phyloP scores from a whole-genome alignment of 352 stramenopile genomes.

The Lagenidium sp. region DNA sequence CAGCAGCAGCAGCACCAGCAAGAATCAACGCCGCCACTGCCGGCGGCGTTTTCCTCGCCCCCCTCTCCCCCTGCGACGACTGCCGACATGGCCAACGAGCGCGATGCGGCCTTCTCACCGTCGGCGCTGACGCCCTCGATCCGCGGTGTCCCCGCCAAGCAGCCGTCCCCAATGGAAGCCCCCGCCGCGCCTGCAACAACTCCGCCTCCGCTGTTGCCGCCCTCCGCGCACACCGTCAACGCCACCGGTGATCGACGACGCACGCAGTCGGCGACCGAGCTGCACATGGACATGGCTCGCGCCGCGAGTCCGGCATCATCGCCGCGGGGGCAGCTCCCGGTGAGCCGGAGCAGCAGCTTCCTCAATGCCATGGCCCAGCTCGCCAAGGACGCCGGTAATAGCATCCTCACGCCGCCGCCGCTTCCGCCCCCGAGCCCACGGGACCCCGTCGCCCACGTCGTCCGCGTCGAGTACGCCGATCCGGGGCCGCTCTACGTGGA shows the following conservation, averaged over 20 bases:
- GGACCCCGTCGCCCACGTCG: no score
- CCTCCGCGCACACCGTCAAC: no score
- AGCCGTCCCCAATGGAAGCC: neutral
- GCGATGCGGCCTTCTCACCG: constrained; percentile 3
- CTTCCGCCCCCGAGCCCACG: no score
- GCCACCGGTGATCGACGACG: constrained; percentile 18
- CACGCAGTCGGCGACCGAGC: constrained; percentile 41
- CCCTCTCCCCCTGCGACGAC: neutral
- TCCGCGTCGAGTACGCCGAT: constrained; percentile 41
- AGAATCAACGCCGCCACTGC: no score
- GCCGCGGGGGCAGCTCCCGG: constrained; percentile 3
- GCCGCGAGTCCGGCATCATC: constrained; percentile 12
- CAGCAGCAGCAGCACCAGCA: no score
- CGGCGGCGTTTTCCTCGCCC: neutral
- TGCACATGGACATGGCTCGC: constrained; percentile 7
- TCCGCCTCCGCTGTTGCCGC: no score
- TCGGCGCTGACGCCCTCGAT: constrained; percentile 3
- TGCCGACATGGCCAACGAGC: constrained; percentile 15
- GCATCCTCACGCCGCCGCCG: constrained; percentile 31
- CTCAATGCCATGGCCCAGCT: no score
- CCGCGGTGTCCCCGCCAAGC: neutral
- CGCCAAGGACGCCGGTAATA: no score
- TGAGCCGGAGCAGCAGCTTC: constrained; percentile 3
- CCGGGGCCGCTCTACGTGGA: constrained; percentile 56
- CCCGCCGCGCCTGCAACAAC: no score